These are phyloP conservation scores for Hsuehochloa calcarea DNA, from an alignment of 176 grass and related monocot species.

Conservation along the genomic window DNA sequence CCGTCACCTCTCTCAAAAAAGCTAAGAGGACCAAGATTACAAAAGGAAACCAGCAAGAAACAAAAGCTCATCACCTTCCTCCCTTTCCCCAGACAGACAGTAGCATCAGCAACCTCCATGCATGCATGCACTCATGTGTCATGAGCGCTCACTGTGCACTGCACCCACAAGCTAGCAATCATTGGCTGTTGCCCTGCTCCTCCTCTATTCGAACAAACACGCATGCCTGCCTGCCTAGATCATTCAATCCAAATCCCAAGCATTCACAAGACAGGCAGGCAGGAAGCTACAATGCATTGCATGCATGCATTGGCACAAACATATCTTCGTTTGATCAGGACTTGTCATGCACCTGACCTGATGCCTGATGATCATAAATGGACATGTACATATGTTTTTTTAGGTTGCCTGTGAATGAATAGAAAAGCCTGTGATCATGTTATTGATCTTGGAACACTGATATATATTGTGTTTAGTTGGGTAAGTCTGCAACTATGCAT, in stretches of 20 bases:
- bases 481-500: constrained; percentile 24
- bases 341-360: constrained; percentile 5
- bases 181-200: constrained; percentile 39
- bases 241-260: constrained; percentile 37
- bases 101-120: constrained; percentile 26
- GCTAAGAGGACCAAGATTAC: constrained; percentile 35
- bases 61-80: constrained; percentile 43
- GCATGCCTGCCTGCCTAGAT: background rate
- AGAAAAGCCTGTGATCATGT: background rate
- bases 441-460: background rate
- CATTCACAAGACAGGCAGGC: constrained; percentile 25
- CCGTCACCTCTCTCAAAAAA: constrained; percentile 17
- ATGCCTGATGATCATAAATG: constrained; percentile 28
- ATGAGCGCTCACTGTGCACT: constrained; percentile 41
- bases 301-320: constrained; percentile 26
- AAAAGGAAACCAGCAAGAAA: constrained; percentile 51
- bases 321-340: constrained; percentile 33
- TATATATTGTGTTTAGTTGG: background rate
- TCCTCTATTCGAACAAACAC: constrained; percentile 21
- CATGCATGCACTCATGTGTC: constrained; percentile 40
- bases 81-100: constrained; percentile 42
- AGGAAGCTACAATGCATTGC: constrained; percentile 15
- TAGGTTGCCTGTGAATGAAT: background rate
- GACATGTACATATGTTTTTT: constrained; percentile 15
- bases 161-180: constrained; percentile 42